Evolutionary conservation across 306 rosid genomes (phyloP).

Genomic region (Castanea mollissima): DNA sequence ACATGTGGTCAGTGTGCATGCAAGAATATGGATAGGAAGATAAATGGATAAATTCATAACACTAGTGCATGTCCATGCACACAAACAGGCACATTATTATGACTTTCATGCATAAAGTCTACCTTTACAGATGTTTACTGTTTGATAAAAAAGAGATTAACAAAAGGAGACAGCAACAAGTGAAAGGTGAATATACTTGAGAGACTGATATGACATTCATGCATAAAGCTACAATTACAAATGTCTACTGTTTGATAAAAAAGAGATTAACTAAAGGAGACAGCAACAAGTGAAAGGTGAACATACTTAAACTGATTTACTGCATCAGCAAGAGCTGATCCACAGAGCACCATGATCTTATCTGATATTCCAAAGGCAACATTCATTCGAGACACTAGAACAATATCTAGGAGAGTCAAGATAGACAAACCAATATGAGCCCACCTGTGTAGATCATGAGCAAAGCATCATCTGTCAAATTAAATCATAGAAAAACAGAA

Average conservation of each 20-base stretch:
- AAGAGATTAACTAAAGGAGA: not conserved
- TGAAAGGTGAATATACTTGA: slow-evolving; percentile 47
- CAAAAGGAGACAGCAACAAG: slow-evolving; percentile 9
- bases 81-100: not conserved
- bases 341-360: slow-evolving; percentile 60
- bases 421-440: slow-evolving; percentile 64
- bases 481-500: slow-evolving; percentile 1
- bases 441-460: slow-evolving; percentile 44
- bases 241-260: not conserved
- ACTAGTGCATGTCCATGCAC: not conserved
- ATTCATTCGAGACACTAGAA: slow-evolving; percentile 59
- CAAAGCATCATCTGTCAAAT: slow-evolving; percentile 20
- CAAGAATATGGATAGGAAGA: not conserved
- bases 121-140: not conserved
- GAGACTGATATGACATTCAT: not conserved
- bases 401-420: slow-evolving; percentile 55
- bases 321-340: slow-evolving; percentile 75
- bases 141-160: not conserved
- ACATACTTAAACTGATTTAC: slow-evolving; percentile 78
- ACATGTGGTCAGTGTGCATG: not conserved
- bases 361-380: slow-evolving; percentile 59
- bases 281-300: slow-evolving; percentile 14
- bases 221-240: not conserved
- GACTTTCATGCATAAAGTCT: slow-evolving; percentile 3
- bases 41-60: slow-evolving; percentile 6